These are phyloP conservation scores for Helotiales sp. DNA, from an alignment of 2,329 filamentous ascomycete species.

Conservation along the genomic window DNA sequence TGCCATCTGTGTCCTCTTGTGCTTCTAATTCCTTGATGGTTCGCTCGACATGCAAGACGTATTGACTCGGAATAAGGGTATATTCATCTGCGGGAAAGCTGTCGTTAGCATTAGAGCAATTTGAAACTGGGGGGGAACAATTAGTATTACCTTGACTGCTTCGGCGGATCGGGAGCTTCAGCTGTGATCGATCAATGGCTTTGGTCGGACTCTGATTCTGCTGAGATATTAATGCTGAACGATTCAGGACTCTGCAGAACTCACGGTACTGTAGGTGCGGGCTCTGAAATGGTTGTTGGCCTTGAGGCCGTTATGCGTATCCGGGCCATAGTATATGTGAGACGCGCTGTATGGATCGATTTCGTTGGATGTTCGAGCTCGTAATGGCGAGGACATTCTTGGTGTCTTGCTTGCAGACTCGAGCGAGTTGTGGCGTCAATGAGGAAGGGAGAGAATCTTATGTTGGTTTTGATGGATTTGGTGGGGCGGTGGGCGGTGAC, in stretches of 20 bases:
- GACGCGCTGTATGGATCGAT: constrained; percentile 34
- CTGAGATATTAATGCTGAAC: constrained; percentile 8
- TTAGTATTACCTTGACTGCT: constrained; percentile 35
- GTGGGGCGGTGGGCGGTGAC: background rate
- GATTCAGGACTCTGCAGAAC: background rate
- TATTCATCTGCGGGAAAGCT: constrained; percentile 62
- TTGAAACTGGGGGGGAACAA: background rate
- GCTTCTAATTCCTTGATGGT: constrained; percentile 77
- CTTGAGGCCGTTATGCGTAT: constrained; percentile 22
- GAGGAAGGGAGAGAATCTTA: background rate
- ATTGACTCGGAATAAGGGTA: constrained; percentile 69
- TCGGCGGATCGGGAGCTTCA: constrained; percentile 30
- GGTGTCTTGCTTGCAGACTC: background rate
- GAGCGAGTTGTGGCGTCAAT: background rate
- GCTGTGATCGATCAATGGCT: constrained; percentile 17
- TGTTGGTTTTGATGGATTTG: background rate
- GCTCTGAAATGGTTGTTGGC: constrained; percentile 29
- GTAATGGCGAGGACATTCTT: constrained; percentile 26
- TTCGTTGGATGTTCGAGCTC: constrained; percentile 24
- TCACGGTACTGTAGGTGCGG: constrained; percentile 34
- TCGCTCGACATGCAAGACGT: constrained; percentile 82
- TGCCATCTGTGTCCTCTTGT: constrained; percentile 89
- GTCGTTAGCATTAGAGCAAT: constrained; percentile 4
- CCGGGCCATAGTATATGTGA: constrained; percentile 34
- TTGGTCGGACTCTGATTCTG: constrained; percentile 27